phyloP scores from a whole-genome alignment of 2,329 filamentous ascomycete genomes.

The Magnaporthiopsis incrustans region DNA sequence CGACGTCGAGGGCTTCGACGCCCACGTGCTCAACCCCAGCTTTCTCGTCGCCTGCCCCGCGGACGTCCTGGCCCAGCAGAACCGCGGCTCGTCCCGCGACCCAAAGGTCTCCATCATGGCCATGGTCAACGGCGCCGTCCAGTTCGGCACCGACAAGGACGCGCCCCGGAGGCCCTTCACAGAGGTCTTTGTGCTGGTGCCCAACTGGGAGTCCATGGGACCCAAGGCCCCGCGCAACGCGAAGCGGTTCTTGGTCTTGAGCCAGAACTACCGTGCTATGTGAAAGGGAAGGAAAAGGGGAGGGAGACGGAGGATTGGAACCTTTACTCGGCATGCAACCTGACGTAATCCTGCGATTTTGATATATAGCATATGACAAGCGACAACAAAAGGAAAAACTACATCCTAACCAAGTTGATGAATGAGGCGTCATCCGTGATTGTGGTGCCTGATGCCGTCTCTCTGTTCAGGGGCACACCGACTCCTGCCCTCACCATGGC shows the following conservation, averaged over 20 bases:
- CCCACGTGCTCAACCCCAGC: slow-evolving; percentile 66
- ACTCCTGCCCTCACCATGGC: too few relatives aligned
- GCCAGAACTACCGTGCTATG: slow-evolving; percentile 60
- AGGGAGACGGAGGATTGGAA: neutral
- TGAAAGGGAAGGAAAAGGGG: too few relatives aligned
- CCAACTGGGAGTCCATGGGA: slow-evolving; percentile 56
- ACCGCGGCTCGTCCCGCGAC: slow-evolving; percentile 19
- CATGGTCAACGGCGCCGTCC: slow-evolving; percentile 65
- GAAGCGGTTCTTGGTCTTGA: slow-evolving; percentile 59
- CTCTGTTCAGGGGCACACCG: too few relatives aligned
- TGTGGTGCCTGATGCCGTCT: too few relatives aligned
- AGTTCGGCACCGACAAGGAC: slow-evolving; percentile 56
- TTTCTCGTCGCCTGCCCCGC: slow-evolving; percentile 48
- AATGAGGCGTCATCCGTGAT: too few relatives aligned
- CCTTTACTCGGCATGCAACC: too few relatives aligned
- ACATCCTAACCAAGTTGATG: too few relatives aligned
- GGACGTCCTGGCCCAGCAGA: slow-evolving; percentile 26
- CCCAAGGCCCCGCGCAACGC: slow-evolving; percentile 44
- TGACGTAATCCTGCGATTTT: too few relatives aligned
- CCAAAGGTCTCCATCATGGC: slow-evolving; percentile 64
- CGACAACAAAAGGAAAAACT: too few relatives aligned
- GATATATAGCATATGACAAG: too few relatives aligned
- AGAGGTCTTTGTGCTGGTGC: slow-evolving; percentile 74
- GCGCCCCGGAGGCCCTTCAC: slow-evolving; percentile 63
- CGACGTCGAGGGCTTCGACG: slow-evolving; percentile 69